A percentile compares a stretch with the other conserved stretches of the same genome.
These are phyloP conservation scores for Candida albicans DNA, from an alignment of 1,139 yeast species.

Conservation along the genomic window DNA sequence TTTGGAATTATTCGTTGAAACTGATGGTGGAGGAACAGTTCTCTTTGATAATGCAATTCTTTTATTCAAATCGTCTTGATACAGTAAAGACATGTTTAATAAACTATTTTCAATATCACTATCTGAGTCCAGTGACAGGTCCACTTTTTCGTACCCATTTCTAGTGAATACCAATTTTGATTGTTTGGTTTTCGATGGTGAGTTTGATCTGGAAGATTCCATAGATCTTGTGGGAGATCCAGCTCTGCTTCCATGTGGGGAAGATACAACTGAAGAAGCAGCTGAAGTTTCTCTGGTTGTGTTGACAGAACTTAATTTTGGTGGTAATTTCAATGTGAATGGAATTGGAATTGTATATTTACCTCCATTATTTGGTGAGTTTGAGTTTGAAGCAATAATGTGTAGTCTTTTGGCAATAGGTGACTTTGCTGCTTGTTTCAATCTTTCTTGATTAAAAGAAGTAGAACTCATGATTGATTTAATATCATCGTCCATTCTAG, in stretches of 20 bases:
- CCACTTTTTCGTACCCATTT: constrained; percentile 36
- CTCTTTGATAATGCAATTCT: constrained; percentile 17
- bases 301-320: constrained; percentile 37
- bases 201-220: constrained; percentile 1
- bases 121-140: constrained; percentile 29
- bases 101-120: constrained; percentile 9
- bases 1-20: constrained; percentile 21
- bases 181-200: constrained; percentile 13
- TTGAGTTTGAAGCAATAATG: constrained; percentile 19
- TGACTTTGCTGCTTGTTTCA: constrained; percentile 34
- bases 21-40: constrained; percentile 26
- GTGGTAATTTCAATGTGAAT: constrained; percentile 44
- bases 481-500: constrained; percentile 23
- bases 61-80: constrained; percentile 7
- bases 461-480: constrained; percentile 18
- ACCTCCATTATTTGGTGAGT: constrained; percentile 19
- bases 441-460: constrained; percentile 24
- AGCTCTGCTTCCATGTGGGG: constrained; percentile 7
- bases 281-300: constrained; percentile 2
- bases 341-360: constrained; percentile 47
- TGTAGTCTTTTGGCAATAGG: constrained; percentile 41
- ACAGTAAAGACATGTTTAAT: neutral
- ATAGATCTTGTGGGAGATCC: constrained; percentile 15
- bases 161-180: constrained; percentile 39
- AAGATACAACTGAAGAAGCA: constrained; percentile 17